Percentiles rank a stretch among this genome's conserved stretches.
These are phyloP conservation scores for Candida jianshihensis DNA, from an alignment of 805 yeast genomes.

Conservation along the genomic window DNA sequence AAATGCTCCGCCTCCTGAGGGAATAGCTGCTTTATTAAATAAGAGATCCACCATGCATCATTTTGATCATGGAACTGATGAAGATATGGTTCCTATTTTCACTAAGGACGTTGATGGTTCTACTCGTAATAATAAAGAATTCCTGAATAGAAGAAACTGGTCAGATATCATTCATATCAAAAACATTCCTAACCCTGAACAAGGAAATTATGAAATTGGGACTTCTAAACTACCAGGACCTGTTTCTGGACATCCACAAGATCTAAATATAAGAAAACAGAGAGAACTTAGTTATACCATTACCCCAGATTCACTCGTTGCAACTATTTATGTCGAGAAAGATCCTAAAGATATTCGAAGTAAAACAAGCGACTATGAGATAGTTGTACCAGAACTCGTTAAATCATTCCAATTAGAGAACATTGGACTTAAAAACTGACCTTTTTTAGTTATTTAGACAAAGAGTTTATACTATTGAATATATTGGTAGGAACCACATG, in stretches of 20 bases:
- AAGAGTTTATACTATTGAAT: too few species aligned
- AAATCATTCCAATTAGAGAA: slow-evolving; percentile 11
- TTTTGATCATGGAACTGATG: slow-evolving; percentile 59
- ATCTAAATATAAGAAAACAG: slow-evolving; percentile 19
- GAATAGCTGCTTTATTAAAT: slow-evolving; percentile 70
- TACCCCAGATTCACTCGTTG: slow-evolving; percentile 49
- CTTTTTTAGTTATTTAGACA: too few species aligned
- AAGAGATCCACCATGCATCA: slow-evolving; percentile 60
- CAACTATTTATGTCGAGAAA: slow-evolving; percentile 69
- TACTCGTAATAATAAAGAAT: slow-evolving; percentile 39
- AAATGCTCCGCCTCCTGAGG: slow-evolving; percentile 89
- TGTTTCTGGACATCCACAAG: slow-evolving; percentile 9
- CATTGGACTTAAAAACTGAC: slow-evolving; percentile 14
- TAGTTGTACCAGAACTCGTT: slow-evolving; percentile 58
- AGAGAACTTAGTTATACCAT: slow-evolving; percentile 46
- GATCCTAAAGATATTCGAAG: slow-evolving; percentile 43
- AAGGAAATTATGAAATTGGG: slow-evolving; percentile 24
- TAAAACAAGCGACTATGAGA: slow-evolving; percentile 56
- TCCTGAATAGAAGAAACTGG: slow-evolving; percentile 67
- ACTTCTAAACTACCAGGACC: slow-evolving; percentile 38
- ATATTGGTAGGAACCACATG: too few species aligned
- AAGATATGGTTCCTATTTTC: slow-evolving; percentile 76
- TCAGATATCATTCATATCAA: slow-evolving; percentile 54
- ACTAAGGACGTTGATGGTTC: slow-evolving; percentile 48
- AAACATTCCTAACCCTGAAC: slow-evolving; percentile 20